phyloP scores from a whole-genome alignment of 139 green algal genomes.

The Coelastrella sp. region DNA sequence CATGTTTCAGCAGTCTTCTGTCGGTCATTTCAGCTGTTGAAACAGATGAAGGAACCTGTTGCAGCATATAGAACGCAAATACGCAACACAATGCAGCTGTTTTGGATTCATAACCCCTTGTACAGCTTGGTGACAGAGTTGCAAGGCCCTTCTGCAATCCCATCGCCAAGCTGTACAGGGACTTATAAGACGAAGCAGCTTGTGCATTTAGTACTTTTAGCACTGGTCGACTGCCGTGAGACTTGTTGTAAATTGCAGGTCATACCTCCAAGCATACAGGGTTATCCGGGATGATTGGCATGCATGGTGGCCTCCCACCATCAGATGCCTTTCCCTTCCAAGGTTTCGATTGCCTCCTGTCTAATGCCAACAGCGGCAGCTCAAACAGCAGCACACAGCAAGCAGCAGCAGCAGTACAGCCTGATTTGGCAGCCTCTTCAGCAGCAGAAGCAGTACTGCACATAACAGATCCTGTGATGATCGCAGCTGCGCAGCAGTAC shows the following conservation, averaged over 20 bases:
- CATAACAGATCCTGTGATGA: constrained; percentile 29
- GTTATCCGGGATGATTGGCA: constrained; percentile 50
- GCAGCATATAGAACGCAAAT: too few species aligned
- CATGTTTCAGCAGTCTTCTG: too few species aligned
- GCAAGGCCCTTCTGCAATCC: not conserved
- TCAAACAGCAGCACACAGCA: not conserved
- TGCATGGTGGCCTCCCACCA: constrained; percentile 64
- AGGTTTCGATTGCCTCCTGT: constrained; percentile 18
- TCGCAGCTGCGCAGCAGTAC: constrained; percentile 65
- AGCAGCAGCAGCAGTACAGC: not conserved
- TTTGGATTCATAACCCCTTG: not conserved
- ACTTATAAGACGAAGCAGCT: too few species aligned
- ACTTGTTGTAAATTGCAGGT: not conserved
- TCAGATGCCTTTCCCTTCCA: constrained; percentile 55
- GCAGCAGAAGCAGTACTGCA: not conserved
- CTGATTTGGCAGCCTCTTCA: not conserved
- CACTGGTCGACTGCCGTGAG: too few species aligned
- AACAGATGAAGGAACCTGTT: too few species aligned
- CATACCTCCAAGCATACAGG: constrained; percentile 36
- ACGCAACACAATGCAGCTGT: too few species aligned
- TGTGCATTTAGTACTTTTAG: too few species aligned
- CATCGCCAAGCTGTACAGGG: too few species aligned
- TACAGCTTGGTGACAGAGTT: not conserved
- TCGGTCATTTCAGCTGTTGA: too few species aligned
- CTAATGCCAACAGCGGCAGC: too few species aligned